Base-by-base conservation (phyloP, 768 basidiomycete genomes). In the Mrakia frigida region DNA sequence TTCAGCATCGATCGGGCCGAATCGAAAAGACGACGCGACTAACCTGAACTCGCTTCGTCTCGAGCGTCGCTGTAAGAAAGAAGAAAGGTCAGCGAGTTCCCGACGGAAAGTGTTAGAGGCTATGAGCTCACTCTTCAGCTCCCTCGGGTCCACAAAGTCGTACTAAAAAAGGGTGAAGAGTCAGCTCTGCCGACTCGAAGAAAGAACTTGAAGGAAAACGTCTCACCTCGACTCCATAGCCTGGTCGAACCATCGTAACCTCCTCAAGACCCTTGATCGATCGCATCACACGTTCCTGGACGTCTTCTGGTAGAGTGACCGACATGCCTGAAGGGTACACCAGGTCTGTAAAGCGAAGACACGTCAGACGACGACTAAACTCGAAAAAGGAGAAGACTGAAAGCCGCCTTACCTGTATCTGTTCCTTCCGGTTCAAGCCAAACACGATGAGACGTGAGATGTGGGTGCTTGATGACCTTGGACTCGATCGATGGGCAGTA, bases 321-420 rank as follows among this genome's bases (percentile, higher is more conserved):
- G 93, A 94, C 23, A 96, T 86, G 0, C 94, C 94, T 77, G 93
- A 93, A 0, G 94, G 94, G 80, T 96, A 96, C 74, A 95, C 90
- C 21, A 95, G 82, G 75, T 93, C 93, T 92, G 63, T 0, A 10
- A 75, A 18, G 33, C 2, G 46, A 21, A 0, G 23, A n/a, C 16
- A 2, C n/a, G 21, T 43, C 53, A 60, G 73, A 5, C 21, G 43
- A n/a, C 23, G 10, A n/a, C n/a, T n/a, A 60, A 23, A 28, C 18
- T 68, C 35, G 37, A 35, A 1, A 50, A 21, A 50, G 1, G 18
- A 50, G 46, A 6, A 33, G 61, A 33, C 16, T 7, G 7, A 21
- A 41, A 60, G 31, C 39, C 23, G 56, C 18, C 53, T 23, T 18
- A 73, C 71, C 35, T 2, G 68, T 67, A 35, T 75, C 65, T 18